phyloP scores from a whole-genome alignment of 2,329 filamentous ascomycete genomes.

The Pseudocercospora fuligena region DNA sequence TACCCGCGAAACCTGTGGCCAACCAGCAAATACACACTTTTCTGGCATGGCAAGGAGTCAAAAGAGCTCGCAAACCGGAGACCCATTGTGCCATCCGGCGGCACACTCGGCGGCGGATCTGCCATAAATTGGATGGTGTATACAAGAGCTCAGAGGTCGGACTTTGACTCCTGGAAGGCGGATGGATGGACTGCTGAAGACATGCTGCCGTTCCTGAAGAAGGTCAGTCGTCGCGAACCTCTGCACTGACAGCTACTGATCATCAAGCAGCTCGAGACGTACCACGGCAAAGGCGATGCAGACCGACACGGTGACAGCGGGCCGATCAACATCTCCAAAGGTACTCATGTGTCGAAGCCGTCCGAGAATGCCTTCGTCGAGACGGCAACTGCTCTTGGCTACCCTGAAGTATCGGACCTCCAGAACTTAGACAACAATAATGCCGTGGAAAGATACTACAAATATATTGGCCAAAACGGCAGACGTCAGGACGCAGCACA shows the following conservation, averaged over 20 bases:
- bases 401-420: conserved; percentile 57
- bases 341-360: conserved; percentile 48
- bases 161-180: conserved; percentile 60
- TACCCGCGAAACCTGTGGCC: conserved; percentile 56
- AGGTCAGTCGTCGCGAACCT: conserved; percentile 40
- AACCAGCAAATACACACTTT: conserved; percentile 55
- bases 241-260: neutral
- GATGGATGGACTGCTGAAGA: conserved; percentile 59
- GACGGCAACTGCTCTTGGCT: conserved; percentile 55
- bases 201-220: conserved; percentile 59
- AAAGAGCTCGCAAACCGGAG: conserved; percentile 54
- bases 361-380: conserved; percentile 57
- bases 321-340: conserved; percentile 60
- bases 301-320: conserved; percentile 59
- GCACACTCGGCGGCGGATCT: conserved; percentile 65
- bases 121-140: conserved; percentile 51
- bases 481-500: conserved; percentile 63
- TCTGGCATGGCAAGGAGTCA: conserved; percentile 57
- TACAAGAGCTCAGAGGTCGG: conserved; percentile 51
- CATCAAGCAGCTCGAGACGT: conserved; percentile 57
- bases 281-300: conserved; percentile 53
- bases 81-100: conserved; percentile 50
- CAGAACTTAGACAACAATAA: conserved; percentile 55
- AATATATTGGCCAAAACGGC: conserved; percentile 57
- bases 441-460: conserved; percentile 49